phyloP scores from a whole-genome alignment of 1,139 yeast genomes.

The Debaryomycetaceae sp. region DNA sequence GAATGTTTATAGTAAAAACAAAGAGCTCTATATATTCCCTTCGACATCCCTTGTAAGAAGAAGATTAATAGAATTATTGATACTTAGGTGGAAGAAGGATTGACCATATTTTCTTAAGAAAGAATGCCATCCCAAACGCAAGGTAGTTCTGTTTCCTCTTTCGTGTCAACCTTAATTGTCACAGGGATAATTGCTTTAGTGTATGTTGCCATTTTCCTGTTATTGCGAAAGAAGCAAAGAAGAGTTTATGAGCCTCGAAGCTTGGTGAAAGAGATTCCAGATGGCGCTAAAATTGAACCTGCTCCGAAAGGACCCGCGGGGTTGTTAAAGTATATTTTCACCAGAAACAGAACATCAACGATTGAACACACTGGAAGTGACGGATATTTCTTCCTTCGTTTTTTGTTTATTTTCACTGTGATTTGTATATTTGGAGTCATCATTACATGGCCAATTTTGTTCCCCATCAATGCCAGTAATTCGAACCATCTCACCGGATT shows the following conservation, averaged over 20 bases:
- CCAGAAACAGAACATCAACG: slow-evolving; percentile 61
- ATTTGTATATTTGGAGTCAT: slow-evolving; percentile 63
- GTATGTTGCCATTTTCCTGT: slow-evolving; percentile 56
- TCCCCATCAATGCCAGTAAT: slow-evolving; percentile 86
- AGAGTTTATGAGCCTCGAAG: slow-evolving; percentile 84
- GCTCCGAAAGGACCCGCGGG: slow-evolving; percentile 53
- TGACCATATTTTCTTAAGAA: too few relatives aligned
- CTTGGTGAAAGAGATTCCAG: slow-evolving; percentile 38
- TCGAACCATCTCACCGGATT: slow-evolving; percentile 59
- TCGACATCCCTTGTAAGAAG: neutral
- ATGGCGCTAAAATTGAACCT: slow-evolving; percentile 46
- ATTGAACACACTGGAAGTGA: slow-evolving; percentile 82
- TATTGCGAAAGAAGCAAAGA: slow-evolving; percentile 58
- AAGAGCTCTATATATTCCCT: neutral
- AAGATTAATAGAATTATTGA: too few relatives aligned
- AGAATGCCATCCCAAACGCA: neutral
- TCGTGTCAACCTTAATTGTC: slow-evolving; percentile 38
- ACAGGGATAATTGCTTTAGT: slow-evolving; percentile 48
- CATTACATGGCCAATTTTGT: slow-evolving; percentile 68
- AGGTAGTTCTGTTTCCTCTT: slow-evolving; percentile 33
- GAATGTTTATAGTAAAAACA: neutral
- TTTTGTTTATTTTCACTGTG: slow-evolving; percentile 58
- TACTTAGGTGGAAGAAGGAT: too few relatives aligned
- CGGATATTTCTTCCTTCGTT: slow-evolving; percentile 84
- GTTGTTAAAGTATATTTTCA: slow-evolving; percentile 53